Evolutionary conservation across 116 monocot genomes (phyloP).

Genomic region (Phalaenopsis hybrid): DNA sequence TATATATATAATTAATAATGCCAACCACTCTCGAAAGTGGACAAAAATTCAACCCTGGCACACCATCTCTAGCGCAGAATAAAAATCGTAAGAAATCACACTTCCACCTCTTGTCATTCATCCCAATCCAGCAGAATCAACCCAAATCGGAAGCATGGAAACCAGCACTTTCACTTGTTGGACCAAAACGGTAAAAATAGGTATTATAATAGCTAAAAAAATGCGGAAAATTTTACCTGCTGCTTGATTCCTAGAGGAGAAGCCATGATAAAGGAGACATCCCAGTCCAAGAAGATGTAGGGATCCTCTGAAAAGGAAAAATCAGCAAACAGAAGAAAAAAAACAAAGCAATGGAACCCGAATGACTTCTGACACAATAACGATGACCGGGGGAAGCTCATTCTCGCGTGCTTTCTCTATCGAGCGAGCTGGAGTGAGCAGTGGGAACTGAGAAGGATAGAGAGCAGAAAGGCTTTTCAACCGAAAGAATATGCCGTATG

Average conservation of each 20-base stretch:
- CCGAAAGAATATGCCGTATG: too few relatives aligned
- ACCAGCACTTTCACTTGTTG: neutral
- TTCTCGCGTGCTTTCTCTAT: neutral
- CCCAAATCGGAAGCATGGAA: neutral
- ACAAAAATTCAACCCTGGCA: neutral
- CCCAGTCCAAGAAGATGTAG: constrained; percentile 59
- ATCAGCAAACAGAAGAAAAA: constrained; percentile 1
- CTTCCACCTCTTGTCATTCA: neutral
- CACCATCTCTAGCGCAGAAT: neutral
- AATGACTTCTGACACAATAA: neutral
- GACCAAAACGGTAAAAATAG: neutral
- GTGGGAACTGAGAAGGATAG: neutral
- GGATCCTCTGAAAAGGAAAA: constrained; percentile 44
- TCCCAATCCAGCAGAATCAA: neutral
- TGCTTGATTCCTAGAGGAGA: constrained; percentile 79
- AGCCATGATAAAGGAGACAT: constrained; percentile 64
- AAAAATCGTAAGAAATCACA: neutral
- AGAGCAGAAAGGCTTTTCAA: too few relatives aligned
- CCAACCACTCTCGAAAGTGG: neutral
- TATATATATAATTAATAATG: neutral
- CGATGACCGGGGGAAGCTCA: neutral
- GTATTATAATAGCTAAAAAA: neutral
- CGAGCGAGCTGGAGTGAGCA: neutral
- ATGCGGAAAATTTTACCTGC: constrained; percentile 27
- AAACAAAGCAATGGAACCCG: neutral